Evolutionary conservation across 2,329 filamentous ascomycete genomes (phyloP).

Genomic region (Penicillium sp.): DNA sequence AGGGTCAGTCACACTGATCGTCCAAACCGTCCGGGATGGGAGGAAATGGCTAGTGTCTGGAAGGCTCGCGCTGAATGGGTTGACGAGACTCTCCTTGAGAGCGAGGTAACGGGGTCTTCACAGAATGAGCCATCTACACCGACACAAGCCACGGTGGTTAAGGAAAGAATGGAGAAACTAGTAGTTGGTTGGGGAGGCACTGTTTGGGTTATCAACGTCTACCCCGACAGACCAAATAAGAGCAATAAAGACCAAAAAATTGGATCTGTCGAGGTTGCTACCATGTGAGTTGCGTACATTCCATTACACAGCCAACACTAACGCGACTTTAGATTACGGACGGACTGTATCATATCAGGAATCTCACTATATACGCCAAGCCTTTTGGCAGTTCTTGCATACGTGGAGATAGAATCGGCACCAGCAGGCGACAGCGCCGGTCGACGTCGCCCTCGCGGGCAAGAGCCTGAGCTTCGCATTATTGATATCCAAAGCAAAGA

Average conservation of each 20-base stretch:
- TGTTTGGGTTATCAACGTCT: slow-evolving; percentile 93
- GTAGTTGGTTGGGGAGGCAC: slow-evolving; percentile 95
- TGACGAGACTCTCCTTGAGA: slow-evolving; percentile 78
- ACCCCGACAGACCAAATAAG: slow-evolving; percentile 72
- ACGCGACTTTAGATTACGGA: slow-evolving; percentile 70
- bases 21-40: slow-evolving; percentile 85
- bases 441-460: slow-evolving; percentile 74
- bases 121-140: slow-evolving; percentile 47
- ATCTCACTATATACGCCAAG: slow-evolving; percentile 95
- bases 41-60: slow-evolving; percentile 96
- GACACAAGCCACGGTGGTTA: slow-evolving; percentile 47
- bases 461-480: slow-evolving; percentile 85
- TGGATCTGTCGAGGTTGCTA: slow-evolving; percentile 86
- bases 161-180: slow-evolving; percentile 68
- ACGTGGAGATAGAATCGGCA: slow-evolving; percentile 75
- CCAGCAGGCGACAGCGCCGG: slow-evolving; percentile 63
- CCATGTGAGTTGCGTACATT: slow-evolving; percentile 70
- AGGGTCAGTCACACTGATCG: slow-evolving; percentile 90
- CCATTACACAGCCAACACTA: slow-evolving; percentile 28
- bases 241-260: slow-evolving; percentile 71
- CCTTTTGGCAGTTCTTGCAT: slow-evolving; percentile 88
- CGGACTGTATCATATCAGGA: slow-evolving; percentile 97
- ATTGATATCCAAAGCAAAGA: slow-evolving; percentile 84
- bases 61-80: slow-evolving; percentile 93
- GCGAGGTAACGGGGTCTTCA: slow-evolving; percentile 59